Base-by-base conservation (phyloP, 164 flowering plant genomes). In the Vitis amurensis region DNA sequence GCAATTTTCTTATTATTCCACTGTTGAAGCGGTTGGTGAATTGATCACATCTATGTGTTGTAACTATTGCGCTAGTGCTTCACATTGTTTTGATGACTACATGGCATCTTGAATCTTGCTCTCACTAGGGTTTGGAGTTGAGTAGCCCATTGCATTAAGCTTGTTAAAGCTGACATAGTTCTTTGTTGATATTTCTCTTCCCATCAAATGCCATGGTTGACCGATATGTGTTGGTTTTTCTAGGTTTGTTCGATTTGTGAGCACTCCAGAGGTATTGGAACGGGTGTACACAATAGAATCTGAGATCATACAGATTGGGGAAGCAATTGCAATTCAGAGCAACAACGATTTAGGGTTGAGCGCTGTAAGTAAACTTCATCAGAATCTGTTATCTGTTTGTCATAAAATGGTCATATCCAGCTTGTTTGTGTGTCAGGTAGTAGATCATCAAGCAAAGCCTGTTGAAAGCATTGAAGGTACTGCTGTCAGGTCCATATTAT, bases 171-270 rank as follows among this genome's bases (percentile, higher is more conserved):
- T 27, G 63, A 60, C 13, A 13, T 23, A 14, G 8, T 29, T 13
- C 47, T 62, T 37, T 37, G 6, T 37, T 37, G 44, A 37, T 37
- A 4, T 37, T 37, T 37, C 7, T 56, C 7, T 56, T 13, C 15
- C 12, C 16, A 61, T 30, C 57, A 63, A 31, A 27, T 61, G n/a
- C 31, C 66, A 64, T 73, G 52, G 13, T 49, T 56, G 53, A 50
- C 52, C 69, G 55, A 63, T 50, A 27, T 64, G 14, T 58, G 50
- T 74, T 72, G 64, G 48, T 50, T 57, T 66, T 53, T 58, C 49
- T 52, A 94, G 98, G 87, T 95, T 95, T 87, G 94, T 95, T 62
- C 97, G 94, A 27, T 94, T 94, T 85, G 99, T 94, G 73, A 92
- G 94, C 86, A 95, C 89, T 62, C 99, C 99, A 1, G 98, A 91